Percentiles rank a stretch among this genome's conserved stretches.
Conservation (phyloP, 2,329 filamentous ascomycete species). For the Stylonectria norvegica region DNA sequence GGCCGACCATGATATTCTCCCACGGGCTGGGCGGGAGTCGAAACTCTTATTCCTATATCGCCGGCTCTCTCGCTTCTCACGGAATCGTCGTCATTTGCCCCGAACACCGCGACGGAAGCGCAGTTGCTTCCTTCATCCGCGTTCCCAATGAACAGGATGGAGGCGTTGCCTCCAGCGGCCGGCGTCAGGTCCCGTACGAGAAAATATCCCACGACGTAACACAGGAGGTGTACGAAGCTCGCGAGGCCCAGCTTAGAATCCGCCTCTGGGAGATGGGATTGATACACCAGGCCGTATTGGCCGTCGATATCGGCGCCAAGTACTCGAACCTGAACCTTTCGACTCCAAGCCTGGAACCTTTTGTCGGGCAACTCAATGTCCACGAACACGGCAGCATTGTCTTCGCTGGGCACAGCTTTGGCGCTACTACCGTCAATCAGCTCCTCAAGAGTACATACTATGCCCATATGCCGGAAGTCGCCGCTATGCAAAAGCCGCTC, state of each 20-base stretch:
- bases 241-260: conserved; percentile 70
- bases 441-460: conserved; percentile 79
- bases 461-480: conserved; percentile 45
- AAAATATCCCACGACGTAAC: conserved; percentile 60
- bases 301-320: conserved; percentile 56
- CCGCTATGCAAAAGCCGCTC: conserved; percentile 52
- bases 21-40: conserved; percentile 78
- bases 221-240: conserved; percentile 61
- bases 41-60: conserved; percentile 82
- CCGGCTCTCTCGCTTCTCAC: conserved; percentile 73
- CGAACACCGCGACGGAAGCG: conserved; percentile 79
- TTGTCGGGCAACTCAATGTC: conserved; percentile 62
- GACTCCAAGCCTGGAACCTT: conserved; percentile 51
- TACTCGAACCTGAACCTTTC: conserved; percentile 54
- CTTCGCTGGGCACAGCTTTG: conserved; percentile 80
- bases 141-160: conserved; percentile 48
- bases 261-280: conserved; percentile 76
- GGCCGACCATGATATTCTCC: conserved; percentile 82
- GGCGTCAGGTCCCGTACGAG: conserved; percentile 44
- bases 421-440: conserved; percentile 69
- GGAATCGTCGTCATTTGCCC: conserved; percentile 77
- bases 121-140: conserved; percentile 70
- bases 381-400: conserved; percentile 68
- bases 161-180: conserved; percentile 22
- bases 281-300: conserved; percentile 63